Conservation (phyloP, 1,139 yeast species). For the Sugiyamaella pinicola region DNA sequence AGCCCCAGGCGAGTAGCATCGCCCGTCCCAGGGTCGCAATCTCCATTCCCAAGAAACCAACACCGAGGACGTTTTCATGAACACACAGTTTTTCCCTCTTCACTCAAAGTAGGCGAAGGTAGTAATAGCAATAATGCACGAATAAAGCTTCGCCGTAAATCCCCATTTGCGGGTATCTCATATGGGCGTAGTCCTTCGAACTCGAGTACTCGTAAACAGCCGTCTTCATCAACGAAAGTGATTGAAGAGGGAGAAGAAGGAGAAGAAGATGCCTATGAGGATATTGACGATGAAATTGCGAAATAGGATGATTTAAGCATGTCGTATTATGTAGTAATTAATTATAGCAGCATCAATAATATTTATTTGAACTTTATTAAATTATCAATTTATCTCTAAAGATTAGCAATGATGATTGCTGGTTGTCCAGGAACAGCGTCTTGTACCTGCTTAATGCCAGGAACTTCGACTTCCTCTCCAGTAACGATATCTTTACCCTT, state of each 20-base stretch:
- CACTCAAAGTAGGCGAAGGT: not conserved
- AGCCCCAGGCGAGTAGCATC: constrained; percentile 25
- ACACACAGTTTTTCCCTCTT: constrained; percentile 29
- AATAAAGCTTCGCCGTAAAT: constrained; percentile 11
- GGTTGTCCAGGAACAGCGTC: constrained; percentile 93
- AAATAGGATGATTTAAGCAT: constrained; percentile 10
- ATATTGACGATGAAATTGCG: constrained; percentile 18
- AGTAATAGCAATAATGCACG: not conserved
- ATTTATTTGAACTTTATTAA: constrained; percentile 15
- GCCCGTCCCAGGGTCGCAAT: constrained; percentile 19
- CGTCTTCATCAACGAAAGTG: constrained; percentile 13
- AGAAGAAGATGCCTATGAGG: constrained; percentile 22
- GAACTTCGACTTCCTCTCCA: constrained; percentile 70
- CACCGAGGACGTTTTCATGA: constrained; percentile 32
- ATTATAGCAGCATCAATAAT: not conserved
- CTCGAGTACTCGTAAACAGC: constrained; percentile 14
- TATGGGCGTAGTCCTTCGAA: constrained; percentile 15
- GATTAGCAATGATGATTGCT: constrained; percentile 73
- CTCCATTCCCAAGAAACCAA: constrained; percentile 21
- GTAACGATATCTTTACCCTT: constrained; percentile 66
- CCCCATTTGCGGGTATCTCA: constrained; percentile 21
- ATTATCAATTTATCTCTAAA: constrained; percentile 29
- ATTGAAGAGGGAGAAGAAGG: constrained; percentile 28
- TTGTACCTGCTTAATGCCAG: constrained; percentile 70
- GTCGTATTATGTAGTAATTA: too few species aligned